These are phyloP conservation scores for Aspergillus tamarii DNA, from an alignment of 2,329 filamentous ascomycete genomes.

Conservation along the genomic window DNA sequence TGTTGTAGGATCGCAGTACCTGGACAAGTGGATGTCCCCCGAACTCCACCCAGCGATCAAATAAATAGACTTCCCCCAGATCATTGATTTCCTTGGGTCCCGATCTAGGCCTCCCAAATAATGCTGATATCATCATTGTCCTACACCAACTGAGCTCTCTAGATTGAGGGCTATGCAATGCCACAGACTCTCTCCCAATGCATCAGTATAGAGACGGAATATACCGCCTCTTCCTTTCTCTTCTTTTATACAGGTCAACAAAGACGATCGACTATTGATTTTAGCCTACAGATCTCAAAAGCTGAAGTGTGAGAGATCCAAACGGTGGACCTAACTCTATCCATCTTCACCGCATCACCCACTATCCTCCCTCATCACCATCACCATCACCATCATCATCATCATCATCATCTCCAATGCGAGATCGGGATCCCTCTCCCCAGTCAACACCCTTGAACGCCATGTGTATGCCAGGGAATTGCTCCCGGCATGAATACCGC, in stretches of 20 bases:
- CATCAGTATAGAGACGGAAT: not conserved
- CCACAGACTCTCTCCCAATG: not conserved
- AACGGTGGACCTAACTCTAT: not conserved
- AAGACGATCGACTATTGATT: conserved; percentile 2
- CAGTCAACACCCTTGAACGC: conserved; percentile 13
- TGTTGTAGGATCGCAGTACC: not conserved
- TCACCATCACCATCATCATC: conserved; percentile 15
- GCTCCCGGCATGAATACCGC: conserved; percentile 41
- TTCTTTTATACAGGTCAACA: conserved; percentile 1
- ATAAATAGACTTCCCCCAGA: conserved; percentile 2
- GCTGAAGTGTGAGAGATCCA: conserved; percentile 3
- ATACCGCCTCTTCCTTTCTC: not conserved
- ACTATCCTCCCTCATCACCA: not conserved
- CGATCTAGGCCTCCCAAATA: not conserved
- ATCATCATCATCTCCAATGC: conserved; percentile 13
- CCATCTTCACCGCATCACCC: conserved; percentile 7
- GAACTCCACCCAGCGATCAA: not conserved
- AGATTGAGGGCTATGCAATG: not conserved
- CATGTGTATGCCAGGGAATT: conserved; percentile 11
- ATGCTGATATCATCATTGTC: conserved; percentile 6
- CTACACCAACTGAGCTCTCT: not conserved
- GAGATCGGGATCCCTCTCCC: conserved; percentile 6
- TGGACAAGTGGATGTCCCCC: not conserved
- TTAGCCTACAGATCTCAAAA: conserved; percentile 4
- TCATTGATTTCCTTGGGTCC: not conserved